Base-by-base conservation (phyloP, 805 yeast genomes). In the Cyberlindnera japonica region DNA sequence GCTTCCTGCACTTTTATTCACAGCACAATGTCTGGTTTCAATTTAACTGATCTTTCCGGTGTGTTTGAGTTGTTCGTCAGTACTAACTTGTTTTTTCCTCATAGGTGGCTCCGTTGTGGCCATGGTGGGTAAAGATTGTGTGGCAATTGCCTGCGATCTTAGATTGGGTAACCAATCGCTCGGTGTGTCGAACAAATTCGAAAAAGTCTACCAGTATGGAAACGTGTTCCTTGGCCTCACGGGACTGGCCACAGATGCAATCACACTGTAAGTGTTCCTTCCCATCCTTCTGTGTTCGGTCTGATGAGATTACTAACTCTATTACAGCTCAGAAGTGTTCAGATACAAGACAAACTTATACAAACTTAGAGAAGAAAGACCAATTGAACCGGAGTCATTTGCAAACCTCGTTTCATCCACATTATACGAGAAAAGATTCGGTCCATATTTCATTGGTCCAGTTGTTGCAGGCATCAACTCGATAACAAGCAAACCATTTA, bases 91-190 rank as follows among this genome's bases (percentile, higher is more conserved):
- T 5, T 10, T n/a, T n/a, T n/a, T n/a, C n/a, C n/a, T n/a, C n/a
- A 17, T 41, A 62, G 88, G 97, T 68, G 99, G 99, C 67, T 76
- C 95, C 49, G 96, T 95, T 38, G 95, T 95, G 24, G 99, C 99
- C 50, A 93, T 93, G 99, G 83, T 83, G 19, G 99, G 99, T 56
- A 90, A 95, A 61, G 97, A 89, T 54, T 93, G 99, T 72, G 90
- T 93, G 41, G 99, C 98, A 22, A 89, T 93, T 57, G 99, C 97
- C 4, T 83, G 93, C 55, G 99, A 93, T 67, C 71, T 93, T 59
- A 81, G 98, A 57, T 71, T 93, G 47, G 99, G 99, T 17, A 79
- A 81, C 62, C 99, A 93, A 64, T 86, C 96, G 6, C 71, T 93
- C 18, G 97, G 98, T 41, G 79, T 93, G 34, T 72, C 97, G 35